phyloP scores from a whole-genome alignment of 1,139 yeast genomes.

The Yueomyces sp. region DNA sequence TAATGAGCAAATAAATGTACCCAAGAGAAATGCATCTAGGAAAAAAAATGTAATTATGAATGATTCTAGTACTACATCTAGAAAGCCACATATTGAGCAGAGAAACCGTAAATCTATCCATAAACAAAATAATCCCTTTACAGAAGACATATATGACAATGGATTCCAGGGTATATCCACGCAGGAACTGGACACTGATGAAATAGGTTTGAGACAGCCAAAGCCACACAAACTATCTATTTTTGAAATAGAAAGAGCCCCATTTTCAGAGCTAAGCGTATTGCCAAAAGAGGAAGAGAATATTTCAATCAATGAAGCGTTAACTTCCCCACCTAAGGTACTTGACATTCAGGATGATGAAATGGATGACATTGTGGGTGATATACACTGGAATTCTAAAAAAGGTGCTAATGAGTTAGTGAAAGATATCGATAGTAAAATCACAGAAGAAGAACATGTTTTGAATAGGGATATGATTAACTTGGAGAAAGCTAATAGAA shows the following conservation, averaged over 20 bases:
- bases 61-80: too few species aligned
- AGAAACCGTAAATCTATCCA: background rate
- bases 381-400: constrained; percentile 56
- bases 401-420: constrained; percentile 51
- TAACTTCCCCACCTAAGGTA: background rate
- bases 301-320: too few species aligned
- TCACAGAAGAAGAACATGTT: constrained; percentile 36
- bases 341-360: constrained; percentile 16
- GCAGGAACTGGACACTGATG: background rate
- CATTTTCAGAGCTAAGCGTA: too few species aligned
- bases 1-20: too few species aligned
- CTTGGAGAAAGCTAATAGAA: constrained; percentile 28
- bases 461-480: constrained; percentile 31
- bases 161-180: background rate
- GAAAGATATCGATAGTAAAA: constrained; percentile 41
- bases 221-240: too few species aligned
- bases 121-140: background rate
- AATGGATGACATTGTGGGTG: constrained; percentile 43
- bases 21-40: too few species aligned
- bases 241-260: too few species aligned
- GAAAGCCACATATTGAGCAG: too few species aligned
- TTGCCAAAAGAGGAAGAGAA: too few species aligned
- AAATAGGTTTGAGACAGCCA: background rate
- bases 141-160: background rate
- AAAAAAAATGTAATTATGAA: too few species aligned